phyloP scores from a whole-genome alignment of 352 stramenopile genomes.

The Globisporangium canariense region DNA sequence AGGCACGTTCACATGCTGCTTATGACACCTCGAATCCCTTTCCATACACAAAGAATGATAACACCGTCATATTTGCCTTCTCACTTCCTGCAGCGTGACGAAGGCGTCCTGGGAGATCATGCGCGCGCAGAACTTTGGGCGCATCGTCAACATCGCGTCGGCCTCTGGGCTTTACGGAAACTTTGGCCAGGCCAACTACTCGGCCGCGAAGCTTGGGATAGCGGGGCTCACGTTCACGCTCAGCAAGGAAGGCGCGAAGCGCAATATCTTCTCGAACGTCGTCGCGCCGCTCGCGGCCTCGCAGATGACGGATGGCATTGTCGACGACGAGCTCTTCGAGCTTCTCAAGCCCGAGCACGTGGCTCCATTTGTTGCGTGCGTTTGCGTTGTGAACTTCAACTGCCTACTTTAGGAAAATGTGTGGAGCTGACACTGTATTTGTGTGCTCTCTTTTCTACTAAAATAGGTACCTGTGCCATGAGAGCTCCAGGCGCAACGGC shows the following conservation, averaged over 20 bases:
- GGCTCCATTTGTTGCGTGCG: slow-evolving; percentile 63
- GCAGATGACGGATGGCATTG: slow-evolving; percentile 80
- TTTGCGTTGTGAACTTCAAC: background rate
- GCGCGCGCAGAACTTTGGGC: slow-evolving; percentile 77
- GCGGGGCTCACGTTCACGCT: slow-evolving; percentile 91
- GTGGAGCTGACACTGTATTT: background rate
- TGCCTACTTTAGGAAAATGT: background rate
- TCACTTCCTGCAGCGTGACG: slow-evolving; percentile 35
- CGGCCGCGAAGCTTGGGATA: slow-evolving; percentile 89
- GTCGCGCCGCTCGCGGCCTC: slow-evolving; percentile 80
- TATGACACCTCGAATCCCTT: background rate
- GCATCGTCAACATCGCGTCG: slow-evolving; percentile 82
- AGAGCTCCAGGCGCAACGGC: slow-evolving; percentile 64
- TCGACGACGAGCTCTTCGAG: slow-evolving; percentile 62
- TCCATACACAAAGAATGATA: background rate
- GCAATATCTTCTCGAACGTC: slow-evolving; percentile 78
- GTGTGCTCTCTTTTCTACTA: background rate
- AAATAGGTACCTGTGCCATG: slow-evolving; percentile 73
- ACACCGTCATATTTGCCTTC: background rate
- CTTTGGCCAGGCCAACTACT: slow-evolving; percentile 90
- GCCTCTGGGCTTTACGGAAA: slow-evolving; percentile 87
- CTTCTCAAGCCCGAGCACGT: slow-evolving; percentile 76
- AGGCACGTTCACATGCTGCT: slow-evolving; percentile 23
- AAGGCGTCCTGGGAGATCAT: slow-evolving; percentile 80
- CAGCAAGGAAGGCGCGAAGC: slow-evolving; percentile 73